Evolutionary conservation across 2,329 filamentous ascomycete genomes (phyloP).

Genomic region (Raffaelea deltoideospora): DNA sequence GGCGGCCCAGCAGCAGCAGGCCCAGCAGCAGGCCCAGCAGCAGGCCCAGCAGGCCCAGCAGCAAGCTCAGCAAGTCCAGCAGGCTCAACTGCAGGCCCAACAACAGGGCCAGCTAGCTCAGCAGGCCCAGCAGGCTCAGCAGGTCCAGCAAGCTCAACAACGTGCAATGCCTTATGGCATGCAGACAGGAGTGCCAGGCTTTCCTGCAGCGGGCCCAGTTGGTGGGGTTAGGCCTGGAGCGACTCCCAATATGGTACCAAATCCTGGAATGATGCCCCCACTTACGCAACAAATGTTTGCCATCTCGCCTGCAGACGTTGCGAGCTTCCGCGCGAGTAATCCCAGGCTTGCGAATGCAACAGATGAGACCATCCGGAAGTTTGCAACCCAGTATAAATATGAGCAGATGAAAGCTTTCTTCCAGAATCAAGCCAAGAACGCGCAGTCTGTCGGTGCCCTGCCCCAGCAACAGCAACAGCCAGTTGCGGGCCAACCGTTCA

Average conservation of each 20-base stretch:
- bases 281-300: slow-evolving; percentile 6
- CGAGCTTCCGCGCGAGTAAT: slow-evolving; percentile 4
- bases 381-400: too few species aligned
- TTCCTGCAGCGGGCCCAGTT: background rate
- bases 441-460: background rate
- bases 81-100: slow-evolving; percentile 1
- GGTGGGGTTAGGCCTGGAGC: background rate
- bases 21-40: slow-evolving; percentile 11
- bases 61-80: slow-evolving; percentile 3
- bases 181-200: slow-evolving; percentile 1
- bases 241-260: slow-evolving; percentile 1
- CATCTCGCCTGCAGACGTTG: slow-evolving; percentile 6
- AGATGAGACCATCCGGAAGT: slow-evolving; percentile 6
- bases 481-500: slow-evolving; percentile 1
- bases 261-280: slow-evolving; percentile 2
- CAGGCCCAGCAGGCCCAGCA: slow-evolving; percentile 4
- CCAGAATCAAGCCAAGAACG: too few species aligned
- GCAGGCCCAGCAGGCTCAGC: background rate
- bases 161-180: slow-evolving; percentile 4
- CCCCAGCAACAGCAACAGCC: slow-evolving; percentile 12
- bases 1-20: slow-evolving; percentile 7
- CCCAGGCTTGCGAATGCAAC: slow-evolving; percentile 6
- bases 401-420: too few species aligned
- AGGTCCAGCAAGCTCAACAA: slow-evolving; percentile 5
- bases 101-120: slow-evolving; percentile 7